A percentile compares a stretch with the other conserved stretches of the same genome.
Evolutionary conservation across 805 yeast genomes (phyloP).

Genomic region (Maudiozyma turicensis): DNA sequence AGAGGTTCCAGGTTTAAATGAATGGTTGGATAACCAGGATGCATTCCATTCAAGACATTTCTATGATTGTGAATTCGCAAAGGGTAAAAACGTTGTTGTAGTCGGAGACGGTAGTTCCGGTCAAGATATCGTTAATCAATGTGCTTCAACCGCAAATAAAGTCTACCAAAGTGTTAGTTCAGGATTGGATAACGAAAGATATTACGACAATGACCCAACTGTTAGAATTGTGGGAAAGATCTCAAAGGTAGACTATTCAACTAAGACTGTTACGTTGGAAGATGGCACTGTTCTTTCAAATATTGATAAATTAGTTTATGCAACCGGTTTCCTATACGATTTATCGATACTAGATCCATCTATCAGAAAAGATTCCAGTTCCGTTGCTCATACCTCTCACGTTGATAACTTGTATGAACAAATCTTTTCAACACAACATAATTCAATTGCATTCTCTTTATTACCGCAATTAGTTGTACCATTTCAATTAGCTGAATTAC

Average conservation of each 20-base stretch:
- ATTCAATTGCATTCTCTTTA: constrained; percentile 55
- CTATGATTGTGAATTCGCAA: constrained; percentile 26
- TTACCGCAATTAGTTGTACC: constrained; percentile 55
- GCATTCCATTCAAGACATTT: constrained; percentile 34
- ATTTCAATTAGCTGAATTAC: constrained; percentile 51
- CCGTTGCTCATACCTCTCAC: neutral
- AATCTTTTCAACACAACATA: constrained; percentile 46
- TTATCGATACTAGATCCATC: constrained; percentile 21
- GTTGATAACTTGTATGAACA: constrained; percentile 48
- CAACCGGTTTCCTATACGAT: constrained; percentile 44
- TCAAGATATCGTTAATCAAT: constrained; percentile 37
- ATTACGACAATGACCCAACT: constrained; percentile 2
- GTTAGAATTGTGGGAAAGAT: constrained; percentile 24
- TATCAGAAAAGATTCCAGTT: neutral
- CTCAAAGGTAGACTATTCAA: constrained; percentile 16
- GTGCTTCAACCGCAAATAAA: constrained; percentile 22
- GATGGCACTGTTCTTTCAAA: constrained; percentile 25
- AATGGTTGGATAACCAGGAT: constrained; percentile 27
- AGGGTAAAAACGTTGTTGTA: constrained; percentile 27
- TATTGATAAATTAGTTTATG: constrained; percentile 35
- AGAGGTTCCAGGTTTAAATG: constrained; percentile 30
- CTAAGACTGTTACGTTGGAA: constrained; percentile 22
- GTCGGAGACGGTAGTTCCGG: constrained; percentile 39
- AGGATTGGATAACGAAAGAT: constrained; percentile 22
- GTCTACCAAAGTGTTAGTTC: constrained; percentile 44